These are phyloP conservation scores for Cruciata laevipes DNA, from an alignment of 257 asterid species.

Conservation along the genomic window DNA sequence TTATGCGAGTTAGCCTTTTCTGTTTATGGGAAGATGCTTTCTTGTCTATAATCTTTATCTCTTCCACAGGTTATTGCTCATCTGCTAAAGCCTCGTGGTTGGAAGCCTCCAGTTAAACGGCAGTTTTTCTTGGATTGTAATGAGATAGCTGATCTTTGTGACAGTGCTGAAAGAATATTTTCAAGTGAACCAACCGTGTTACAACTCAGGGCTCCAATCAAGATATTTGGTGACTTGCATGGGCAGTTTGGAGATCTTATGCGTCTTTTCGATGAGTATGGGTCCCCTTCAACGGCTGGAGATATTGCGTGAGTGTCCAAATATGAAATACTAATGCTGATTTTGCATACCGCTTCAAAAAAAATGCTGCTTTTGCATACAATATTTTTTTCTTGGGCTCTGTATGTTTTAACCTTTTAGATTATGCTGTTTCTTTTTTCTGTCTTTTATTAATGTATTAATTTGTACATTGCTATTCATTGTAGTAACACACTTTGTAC, in stretches of 20 bases:
- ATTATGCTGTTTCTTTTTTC: no score
- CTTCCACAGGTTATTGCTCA: constrained; percentile 72
- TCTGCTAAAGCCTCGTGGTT: constrained; percentile 96
- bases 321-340: not conserved
- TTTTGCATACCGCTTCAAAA: not conserved
- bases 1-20: not conserved
- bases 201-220: constrained; percentile 92
- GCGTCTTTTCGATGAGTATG: constrained; percentile 99
- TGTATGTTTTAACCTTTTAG: not conserved
- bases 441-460: no score
- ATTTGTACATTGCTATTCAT: no score
- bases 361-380: not conserved
- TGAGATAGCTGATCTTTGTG: constrained; percentile 99
- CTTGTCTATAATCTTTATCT: not conserved
- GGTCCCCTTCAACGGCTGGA: constrained; percentile 99
- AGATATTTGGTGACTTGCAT: constrained; percentile 96
- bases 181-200: constrained; percentile 88
- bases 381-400: not conserved
- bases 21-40: not conserved
- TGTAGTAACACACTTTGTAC: no score
- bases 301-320: constrained; percentile 74
- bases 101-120: constrained; percentile 98
- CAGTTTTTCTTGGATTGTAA: constrained; percentile 98
- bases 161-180: constrained; percentile 90
- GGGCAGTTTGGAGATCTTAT: constrained; percentile 99